Evolutionary conservation across 2,329 filamentous ascomycete genomes (phyloP), one percentile per base, ranked within the genome.

Genomic region (Phoma sp.): DNA sequence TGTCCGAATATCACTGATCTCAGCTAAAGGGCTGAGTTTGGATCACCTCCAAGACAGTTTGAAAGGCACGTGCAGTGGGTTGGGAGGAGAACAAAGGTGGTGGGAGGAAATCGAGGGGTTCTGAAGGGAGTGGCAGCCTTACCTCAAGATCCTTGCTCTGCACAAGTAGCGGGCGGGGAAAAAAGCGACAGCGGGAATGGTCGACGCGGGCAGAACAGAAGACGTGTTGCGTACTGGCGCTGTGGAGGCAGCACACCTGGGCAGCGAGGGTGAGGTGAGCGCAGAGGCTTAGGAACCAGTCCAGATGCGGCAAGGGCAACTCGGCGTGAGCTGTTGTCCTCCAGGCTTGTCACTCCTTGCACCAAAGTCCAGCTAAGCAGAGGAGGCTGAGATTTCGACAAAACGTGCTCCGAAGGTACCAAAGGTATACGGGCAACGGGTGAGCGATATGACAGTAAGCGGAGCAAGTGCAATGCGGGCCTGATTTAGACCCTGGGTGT

Each of bases 141-240:
- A 71, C 68, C 64, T 68, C 53, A 45, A 58, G 54, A 58, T 38
- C 50, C 36, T 48, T 52, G 58, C 43, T 43, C 51, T 56, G 62
- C 53, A 63, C 61, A 60, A 60, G 64, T 58, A 59, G 64, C 57
- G 62, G 60, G 67, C 62, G 62, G 63, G 64, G 62, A 64, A 61
- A 33, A 52, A 47, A 37, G 57, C 51, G 57, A 63, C 59, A 64
- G 57, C 54, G 53, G 54, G 10, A 42, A 54, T 57, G 61, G 61
- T 59, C 58, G 64, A 64, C 49, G 61, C 61, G 60, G 59, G 62
- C 58, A 66, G 54, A 61, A 61, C 55, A 58, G 61, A 52, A 64
- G 60, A 58, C 57, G 57, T 66, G 55, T 61, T 62, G 64, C 60
- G 61, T 50, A 63, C 60, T 65, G 58, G 59, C 61, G 61, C 61